Evolutionary conservation across 2,329 filamentous ascomycete species (phyloP), one percentile per base, ranked within the genome.

Genomic region (Fusarium sp.): DNA sequence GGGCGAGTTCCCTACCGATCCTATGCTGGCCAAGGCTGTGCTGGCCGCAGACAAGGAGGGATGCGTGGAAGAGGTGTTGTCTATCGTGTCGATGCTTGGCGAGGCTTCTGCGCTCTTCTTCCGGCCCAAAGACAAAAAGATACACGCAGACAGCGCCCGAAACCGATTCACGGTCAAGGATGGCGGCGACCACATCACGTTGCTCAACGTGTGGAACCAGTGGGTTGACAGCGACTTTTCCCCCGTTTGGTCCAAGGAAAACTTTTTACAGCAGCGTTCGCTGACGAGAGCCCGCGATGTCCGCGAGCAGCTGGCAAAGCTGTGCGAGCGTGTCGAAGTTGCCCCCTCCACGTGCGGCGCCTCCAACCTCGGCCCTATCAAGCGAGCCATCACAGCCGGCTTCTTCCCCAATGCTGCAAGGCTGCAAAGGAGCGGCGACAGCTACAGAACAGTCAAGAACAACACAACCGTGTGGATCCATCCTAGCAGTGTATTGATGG

Each of bases 111-210:
- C 93, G 0, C 84, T 99, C 6, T 99, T 97, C 80, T 96, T 96
- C 82, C 85, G 93, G 0, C 93, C 95, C 17, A 97, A 97, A 73
- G 93, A 99, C 78, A 97, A 98, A 81, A 97, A 97, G 75, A 89
- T 97, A 25, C 92, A 97, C 71, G 95, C 95, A 11, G 94, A 99
- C 75, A 92, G 90, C 60, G 95, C 95, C 0, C 88, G 93, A 13
- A 89, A 90, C 32, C 87, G 94, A 2, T 98, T 98, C 77, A 96
- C 92, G 0, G 82, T 94, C 72, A 92, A 92, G 68, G 93, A 96
- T 59, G 93, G 93, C 32, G 95, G 95, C 37, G 95, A 99, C 72
- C 91, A 97, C 69, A 74, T 95, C 6, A 93, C 92, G 0, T 84
- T 96, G 2, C 85, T 98, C 43, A 97, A 97, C 71, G 89, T 99